Evolutionary conservation across 2,329 filamentous ascomycete species (phyloP).

Genomic region (Curvularia sp.): DNA sequence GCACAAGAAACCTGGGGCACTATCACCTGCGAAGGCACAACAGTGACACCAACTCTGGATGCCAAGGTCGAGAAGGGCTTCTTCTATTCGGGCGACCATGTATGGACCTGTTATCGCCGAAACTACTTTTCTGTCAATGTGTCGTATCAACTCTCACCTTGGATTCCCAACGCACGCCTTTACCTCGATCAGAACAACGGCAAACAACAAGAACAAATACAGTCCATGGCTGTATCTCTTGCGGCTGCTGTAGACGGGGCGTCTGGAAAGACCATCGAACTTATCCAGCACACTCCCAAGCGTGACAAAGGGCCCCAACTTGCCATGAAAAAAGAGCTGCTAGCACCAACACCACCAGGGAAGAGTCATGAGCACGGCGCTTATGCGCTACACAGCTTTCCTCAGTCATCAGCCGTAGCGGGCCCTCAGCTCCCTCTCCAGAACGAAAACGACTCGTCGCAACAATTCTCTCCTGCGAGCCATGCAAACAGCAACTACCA

Average conservation of each 20-base stretch:
- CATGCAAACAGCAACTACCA: conserved; percentile 50
- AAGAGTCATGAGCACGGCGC: conserved; percentile 51
- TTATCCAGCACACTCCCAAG: conserved; percentile 91
- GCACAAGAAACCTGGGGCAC: conserved; percentile 61
- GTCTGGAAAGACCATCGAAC: conserved; percentile 76
- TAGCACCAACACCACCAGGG: conserved; percentile 70
- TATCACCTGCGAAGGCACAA: conserved; percentile 66
- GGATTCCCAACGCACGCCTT: conserved; percentile 61
- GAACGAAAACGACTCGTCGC: conserved; percentile 37
- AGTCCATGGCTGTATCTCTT: conserved; percentile 81
- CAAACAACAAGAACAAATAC: conserved; percentile 64
- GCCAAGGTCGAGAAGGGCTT: conserved; percentile 90
- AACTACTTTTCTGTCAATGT: conserved; percentile 91
- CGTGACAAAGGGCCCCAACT: conserved; percentile 84
- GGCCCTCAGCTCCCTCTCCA: conserved; percentile 55
- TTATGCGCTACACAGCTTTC: conserved; percentile 50
- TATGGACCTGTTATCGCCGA: conserved; percentile 91
- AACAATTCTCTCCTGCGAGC: conserved; percentile 45
- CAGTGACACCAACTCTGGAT: conserved; percentile 74
- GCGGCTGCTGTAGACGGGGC: conserved; percentile 82
- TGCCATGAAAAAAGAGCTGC: conserved; percentile 72
- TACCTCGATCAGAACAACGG: conserved; percentile 61
- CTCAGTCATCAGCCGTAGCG: conserved; percentile 40
- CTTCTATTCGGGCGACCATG: conserved; percentile 74
- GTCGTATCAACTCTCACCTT: conserved; percentile 75